Base-by-base conservation (phyloP, 352 stramenopile species). In the Pythium insidiosum region DNA sequence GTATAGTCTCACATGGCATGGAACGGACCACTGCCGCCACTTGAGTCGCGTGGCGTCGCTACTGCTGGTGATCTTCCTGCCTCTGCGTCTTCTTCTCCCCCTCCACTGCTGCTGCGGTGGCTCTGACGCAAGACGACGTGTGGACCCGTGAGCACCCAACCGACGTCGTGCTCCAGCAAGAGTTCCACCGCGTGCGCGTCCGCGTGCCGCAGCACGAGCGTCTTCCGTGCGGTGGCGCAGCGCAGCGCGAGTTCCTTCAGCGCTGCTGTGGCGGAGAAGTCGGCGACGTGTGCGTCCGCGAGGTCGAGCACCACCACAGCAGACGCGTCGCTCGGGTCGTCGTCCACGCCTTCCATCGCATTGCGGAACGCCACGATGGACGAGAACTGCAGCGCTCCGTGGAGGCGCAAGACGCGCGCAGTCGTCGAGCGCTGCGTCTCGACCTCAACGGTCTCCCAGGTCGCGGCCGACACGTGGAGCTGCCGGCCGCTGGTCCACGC, bases 261-360 rank as follows among this genome's bases (percentile, higher is more conserved):
- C 4, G 78, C 86, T 11, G 67, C 79, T 24, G 83, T 78, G 11
- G 80, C 86, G 4, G 82, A 94, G 56, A 94, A 92, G 48, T 96
- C 86, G 21, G 68, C 68, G 24, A 96, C 76, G 1, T 71, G 46
- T 37, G 70, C 88, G 52, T 88, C 61, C 5, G 48, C 54, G 24
- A 92, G 67, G 51, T 95, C 84, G 5, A 96, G 36, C 30, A 95
- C 60, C 6, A 94, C 66, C 1, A 77, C 59, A 2, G 59, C 51
- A n/a, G n/a, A n/a, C n/a, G n/a, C n/a, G n/a, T n/a, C n/a, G n/a
- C n/a, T n/a, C 9, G 82, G 78, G 46, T 94, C 82, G 4, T 73
- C 38, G 2, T 65, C 51, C 19, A 89, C 58, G 21, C 80, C 58
- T 37, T 94, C 94, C 38, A 91, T 73, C 41, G 77, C 63, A 22